Evolutionary conservation across 441 rosid species (phyloP).

Genomic region (Syzygium syzygioides): DNA sequence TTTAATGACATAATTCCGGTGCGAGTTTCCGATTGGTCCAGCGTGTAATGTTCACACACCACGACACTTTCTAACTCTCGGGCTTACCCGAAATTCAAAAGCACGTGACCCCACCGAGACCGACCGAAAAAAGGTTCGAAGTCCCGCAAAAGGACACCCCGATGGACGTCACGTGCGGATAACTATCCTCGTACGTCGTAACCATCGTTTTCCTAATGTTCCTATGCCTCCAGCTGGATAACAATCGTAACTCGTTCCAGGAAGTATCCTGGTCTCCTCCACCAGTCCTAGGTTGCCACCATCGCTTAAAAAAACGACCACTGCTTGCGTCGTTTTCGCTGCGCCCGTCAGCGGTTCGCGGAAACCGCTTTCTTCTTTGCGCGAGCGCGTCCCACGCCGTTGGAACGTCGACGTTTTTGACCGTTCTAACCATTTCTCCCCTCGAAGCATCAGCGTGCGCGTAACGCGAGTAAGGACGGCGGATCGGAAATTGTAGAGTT

Average conservation of each 20-base stretch:
- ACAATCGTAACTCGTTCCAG: neutral
- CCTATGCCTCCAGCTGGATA: neutral
- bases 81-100: neutral
- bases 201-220: fast-evolving
- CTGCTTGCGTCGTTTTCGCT: neutral
- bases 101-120: neutral
- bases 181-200: neutral
- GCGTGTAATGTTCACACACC: neutral
- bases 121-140: neutral
- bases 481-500: too few relatives aligned
- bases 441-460: too few relatives aligned
- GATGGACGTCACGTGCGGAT: neutral
- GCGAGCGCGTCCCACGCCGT: neutral
- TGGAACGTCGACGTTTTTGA: too few relatives aligned
- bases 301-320: neutral
- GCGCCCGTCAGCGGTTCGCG: neutral
- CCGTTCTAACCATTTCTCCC: too few relatives aligned
- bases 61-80: neutral
- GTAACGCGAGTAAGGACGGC: too few relatives aligned
- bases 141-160: neutral
- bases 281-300: neutral
- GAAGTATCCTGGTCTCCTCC: neutral
- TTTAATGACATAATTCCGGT: too few relatives aligned
- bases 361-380: neutral
- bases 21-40: neutral